Conservation (phyloP, 2,329 filamentous ascomycete genomes). For the Talaromyces sp. region DNA sequence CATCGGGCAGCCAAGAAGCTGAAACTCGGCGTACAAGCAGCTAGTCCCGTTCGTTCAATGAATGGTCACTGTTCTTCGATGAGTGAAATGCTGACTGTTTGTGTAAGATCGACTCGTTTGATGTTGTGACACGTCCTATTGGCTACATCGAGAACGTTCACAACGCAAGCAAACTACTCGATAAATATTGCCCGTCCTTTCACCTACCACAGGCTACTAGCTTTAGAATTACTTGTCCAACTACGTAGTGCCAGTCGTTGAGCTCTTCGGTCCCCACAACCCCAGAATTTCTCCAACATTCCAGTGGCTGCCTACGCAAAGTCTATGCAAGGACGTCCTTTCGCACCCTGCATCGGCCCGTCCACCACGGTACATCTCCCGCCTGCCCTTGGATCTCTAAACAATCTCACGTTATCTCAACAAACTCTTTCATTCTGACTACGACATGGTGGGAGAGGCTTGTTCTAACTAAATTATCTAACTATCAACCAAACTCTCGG, state of each 20-base stretch:
- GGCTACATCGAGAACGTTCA: not conserved
- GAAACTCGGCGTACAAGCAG: not conserved
- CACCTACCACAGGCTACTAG: not conserved
- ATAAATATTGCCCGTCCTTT: not conserved
- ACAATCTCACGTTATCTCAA: not conserved
- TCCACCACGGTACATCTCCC: conserved; percentile 4
- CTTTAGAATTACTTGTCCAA: not conserved
- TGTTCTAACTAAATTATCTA: not conserved
- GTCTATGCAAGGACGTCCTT: conserved; percentile 11
- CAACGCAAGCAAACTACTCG: not conserved
- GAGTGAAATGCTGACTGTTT: not conserved
- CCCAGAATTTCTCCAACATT: conserved; percentile 14
- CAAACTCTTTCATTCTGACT: not conserved
- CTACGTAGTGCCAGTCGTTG: not conserved
- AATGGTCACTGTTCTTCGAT: not conserved
- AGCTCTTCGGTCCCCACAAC: not conserved
- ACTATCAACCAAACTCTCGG: not conserved
- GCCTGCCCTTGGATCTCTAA: not conserved
- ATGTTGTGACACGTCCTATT: not conserved
- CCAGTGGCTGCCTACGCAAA: conserved; percentile 10
- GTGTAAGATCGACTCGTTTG: not conserved
- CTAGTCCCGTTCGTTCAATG: not conserved
- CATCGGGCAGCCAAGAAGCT: not conserved
- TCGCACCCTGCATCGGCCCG: conserved; percentile 9
- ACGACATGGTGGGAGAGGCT: not conserved